Evolutionary conservation across 148 eudicot species (phyloP).

Genomic region (Nepenthes gracilis): DNA sequence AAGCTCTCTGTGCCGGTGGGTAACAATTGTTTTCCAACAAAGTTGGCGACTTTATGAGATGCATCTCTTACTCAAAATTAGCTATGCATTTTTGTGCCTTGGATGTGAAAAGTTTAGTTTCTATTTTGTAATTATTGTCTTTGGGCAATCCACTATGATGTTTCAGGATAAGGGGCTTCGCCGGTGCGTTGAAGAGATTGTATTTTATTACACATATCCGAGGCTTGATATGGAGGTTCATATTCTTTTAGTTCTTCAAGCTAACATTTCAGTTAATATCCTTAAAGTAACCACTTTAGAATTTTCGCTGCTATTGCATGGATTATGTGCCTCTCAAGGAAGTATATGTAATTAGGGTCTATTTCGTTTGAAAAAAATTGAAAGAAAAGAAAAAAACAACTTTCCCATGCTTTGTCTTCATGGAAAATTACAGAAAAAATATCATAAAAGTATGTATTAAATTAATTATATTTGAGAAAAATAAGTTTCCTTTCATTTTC

Average conservation of each 20-base stretch:
- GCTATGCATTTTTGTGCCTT: not conserved
- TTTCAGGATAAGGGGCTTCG: conserved; percentile 57
- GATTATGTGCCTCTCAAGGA: conserved; percentile 1
- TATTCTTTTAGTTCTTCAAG: not conserved
- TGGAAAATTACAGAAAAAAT: no score
- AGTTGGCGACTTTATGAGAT: no score
- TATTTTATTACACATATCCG: conserved; percentile 70
- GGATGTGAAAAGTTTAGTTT: not conserved
- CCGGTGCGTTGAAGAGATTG: conserved; percentile 77
- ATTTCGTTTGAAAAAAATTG: no score
- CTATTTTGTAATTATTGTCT: not conserved
- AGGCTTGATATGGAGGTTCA: conserved; percentile 90
- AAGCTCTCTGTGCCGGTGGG: no score
- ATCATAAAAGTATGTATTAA: no score
- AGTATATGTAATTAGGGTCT: not conserved
- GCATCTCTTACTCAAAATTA: no score
- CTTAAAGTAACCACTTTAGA: no score
- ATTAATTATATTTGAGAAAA: no score
- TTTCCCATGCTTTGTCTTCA: no score
- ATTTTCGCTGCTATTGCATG: not conserved
- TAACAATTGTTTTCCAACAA: no score
- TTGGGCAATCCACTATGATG: conserved; percentile 4
- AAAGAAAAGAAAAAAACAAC: no score
- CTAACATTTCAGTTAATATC: not conserved
- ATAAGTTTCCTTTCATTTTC: no score